Evolutionary conservation across 352 stramenopile genomes (phyloP), one percentile per base, ranked within the genome.

Genomic region (Phytophthora fragariaefolia): DNA sequence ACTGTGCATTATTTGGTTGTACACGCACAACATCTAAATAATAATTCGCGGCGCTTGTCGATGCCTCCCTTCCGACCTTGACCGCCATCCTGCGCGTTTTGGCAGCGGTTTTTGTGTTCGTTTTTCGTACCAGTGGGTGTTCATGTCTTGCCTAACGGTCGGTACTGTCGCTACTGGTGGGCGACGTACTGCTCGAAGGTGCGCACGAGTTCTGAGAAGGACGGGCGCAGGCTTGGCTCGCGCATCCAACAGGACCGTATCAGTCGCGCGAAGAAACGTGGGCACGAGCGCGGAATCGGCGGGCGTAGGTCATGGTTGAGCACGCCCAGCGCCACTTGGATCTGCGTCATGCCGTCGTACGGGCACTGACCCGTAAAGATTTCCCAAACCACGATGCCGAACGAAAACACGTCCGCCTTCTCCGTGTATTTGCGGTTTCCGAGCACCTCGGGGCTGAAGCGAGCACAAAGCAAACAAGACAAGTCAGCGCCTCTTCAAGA

Each of bases 361-460:
- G 93, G 93, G 53, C 93, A 96, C 32, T 79, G 73, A n/a, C 87
- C 77, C 27, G 90, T 92, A 70, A 96, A 96, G 48, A 97, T 97
- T 65, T 98, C 92, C 93, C 93, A 98, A 55, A 98, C 79, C 22
- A 98, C 95, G 43, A 98, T 97, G 34, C 81, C 92, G 67, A 98
- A 97, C 43, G 89, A 97, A 63, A 95, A 98, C 49, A 98, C 92
- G 63, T 98, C 92, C 3, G 91, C 92, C 65, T 98, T 97, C 63
- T 98, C 92, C 18, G 91, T 97, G 80, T 98, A 98, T 65, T 95
- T 93, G 56, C 90, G 77, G 63, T 92, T 96, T 51, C 91, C 90
- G 28, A 98, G 76, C 40, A 97, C 91, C 47, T 97, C 85, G 0
- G 87, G 88, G 8, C 86, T 95, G 50, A 42, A 64, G 36, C 26